Percentiles rank a stretch among this genome's conserved stretches.
Conservation (phyloP, 2,329 filamentous ascomycete genomes). For the Amesomyces nigricolor region DNA sequence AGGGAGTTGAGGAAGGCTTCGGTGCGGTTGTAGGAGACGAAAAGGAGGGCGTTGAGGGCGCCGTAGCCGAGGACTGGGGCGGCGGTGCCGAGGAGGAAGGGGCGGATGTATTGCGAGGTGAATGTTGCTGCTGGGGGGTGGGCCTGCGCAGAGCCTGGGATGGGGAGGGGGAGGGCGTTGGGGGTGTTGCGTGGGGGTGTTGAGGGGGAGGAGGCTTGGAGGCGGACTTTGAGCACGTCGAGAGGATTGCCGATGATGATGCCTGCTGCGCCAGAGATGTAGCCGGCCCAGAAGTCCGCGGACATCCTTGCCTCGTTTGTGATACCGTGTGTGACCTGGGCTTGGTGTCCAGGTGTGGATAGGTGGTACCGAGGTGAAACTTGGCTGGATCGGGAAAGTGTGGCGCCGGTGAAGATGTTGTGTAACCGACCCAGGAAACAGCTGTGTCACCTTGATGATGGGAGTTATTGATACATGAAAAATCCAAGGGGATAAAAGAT, state of each 20-base stretch:
- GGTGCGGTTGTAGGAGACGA: conserved; percentile 85
- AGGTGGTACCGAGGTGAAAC: not conserved
- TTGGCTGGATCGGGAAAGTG: not conserved
- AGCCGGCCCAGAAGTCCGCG: conserved; percentile 90
- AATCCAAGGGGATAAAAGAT: no score
- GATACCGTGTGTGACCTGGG: no score
- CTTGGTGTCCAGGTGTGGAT: not conserved
- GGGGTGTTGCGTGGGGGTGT: not conserved
- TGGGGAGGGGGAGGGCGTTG: conserved; percentile 6
- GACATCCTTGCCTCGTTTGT: conserved; percentile 56
- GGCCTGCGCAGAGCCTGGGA: conserved; percentile 12
- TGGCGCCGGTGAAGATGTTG: not conserved
- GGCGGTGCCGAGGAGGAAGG: conserved; percentile 57
- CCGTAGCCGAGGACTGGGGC: conserved; percentile 87
- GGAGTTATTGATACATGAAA: no score
- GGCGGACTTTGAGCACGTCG: conserved; percentile 61
- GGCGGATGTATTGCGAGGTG: not conserved
- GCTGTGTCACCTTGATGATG: not conserved
- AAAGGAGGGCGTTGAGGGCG: conserved; percentile 83
- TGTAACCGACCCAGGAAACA: not conserved
- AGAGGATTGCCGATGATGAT: conserved; percentile 88
- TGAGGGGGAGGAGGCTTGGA: conserved; percentile 56
- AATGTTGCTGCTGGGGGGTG: not conserved
- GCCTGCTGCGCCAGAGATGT: conserved; percentile 76
- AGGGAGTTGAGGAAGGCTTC: conserved; percentile 52